These are phyloP conservation scores for Hanseniaspora lindneri DNA, from an alignment of 805 yeast genomes.

Conservation along the genomic window DNA sequence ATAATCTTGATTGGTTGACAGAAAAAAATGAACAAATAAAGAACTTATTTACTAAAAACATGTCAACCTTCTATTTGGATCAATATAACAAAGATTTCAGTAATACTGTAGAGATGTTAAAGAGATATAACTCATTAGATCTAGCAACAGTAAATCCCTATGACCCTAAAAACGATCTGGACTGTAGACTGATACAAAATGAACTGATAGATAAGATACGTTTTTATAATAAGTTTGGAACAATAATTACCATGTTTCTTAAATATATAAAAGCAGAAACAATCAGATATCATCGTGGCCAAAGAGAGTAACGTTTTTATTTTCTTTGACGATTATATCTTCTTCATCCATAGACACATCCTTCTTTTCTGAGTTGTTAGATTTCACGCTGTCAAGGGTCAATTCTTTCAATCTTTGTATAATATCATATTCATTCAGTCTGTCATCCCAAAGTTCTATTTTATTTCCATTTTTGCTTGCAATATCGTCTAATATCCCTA, in stretches of 20 bases:
- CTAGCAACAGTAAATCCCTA: constrained; percentile 6
- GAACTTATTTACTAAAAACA: not conserved
- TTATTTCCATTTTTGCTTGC: constrained; percentile 6
- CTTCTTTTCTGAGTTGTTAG: not conserved
- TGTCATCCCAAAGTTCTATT: constrained; percentile 15
- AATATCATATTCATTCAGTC: constrained; percentile 9
- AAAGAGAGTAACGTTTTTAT: constrained; percentile 11
- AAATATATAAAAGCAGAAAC: constrained; percentile 1
- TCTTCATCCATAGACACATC: constrained; percentile 14
- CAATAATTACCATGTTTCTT: not conserved
- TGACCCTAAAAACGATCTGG: not conserved
- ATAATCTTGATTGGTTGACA: not conserved
- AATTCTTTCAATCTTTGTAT: constrained; percentile 8
- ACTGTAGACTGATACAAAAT: not conserved
- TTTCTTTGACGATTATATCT: constrained; percentile 7
- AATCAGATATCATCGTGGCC: constrained; percentile 8
- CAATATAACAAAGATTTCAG: not conserved
- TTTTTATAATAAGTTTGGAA: not conserved
- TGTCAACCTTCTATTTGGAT: not conserved
- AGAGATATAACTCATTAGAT: constrained; percentile 3
- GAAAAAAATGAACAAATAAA: not conserved
- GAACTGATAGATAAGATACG: not conserved
- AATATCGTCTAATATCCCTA: not conserved
- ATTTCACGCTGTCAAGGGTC: not conserved
- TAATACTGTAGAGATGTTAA: not conserved